Evolutionary conservation across 371 early-diverging fungal species (phyloP), one percentile per base, ranked within the genome.

Genomic region (Vairimorpha ceranae): DNA sequence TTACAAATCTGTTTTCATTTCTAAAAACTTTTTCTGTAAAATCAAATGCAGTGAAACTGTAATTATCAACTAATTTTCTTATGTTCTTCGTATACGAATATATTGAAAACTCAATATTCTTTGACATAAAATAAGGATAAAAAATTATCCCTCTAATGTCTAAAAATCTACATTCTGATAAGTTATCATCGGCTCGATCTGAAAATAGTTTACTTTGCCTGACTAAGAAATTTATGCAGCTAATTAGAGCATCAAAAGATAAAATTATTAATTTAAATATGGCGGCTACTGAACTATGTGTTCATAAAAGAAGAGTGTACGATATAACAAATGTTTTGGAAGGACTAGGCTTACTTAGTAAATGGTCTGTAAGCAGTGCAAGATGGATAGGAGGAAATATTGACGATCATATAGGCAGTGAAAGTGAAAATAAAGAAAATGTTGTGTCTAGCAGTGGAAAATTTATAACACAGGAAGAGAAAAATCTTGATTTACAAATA

Each of bases 271-370:
- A 90, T 77, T 80, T 90, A 54, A 89, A 88, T 67, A 77, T 83
- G 45, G 90, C 90, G 7, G 89, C 90, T 0, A 77, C 77, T 21
- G 83, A 86, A 45, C 86, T 91, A 27, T 83, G 86, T 8, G 90
- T 90, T 21, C 87, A 88, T 75, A 91, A 91, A 78, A 85, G 91
- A 76, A 85, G 91, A 43, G 89, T 91, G 43, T 91, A 91, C 75
- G 91, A 91, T 74, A 90, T 91, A 60, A 90, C 90, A 61, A 90
- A 90, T 76, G 90, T 90, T 14, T 82, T 91, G 45, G 90, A 91
- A 81, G 90, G 90, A 17, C 86, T 91, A 61, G 86, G 86, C 6
- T 82, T 88, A 43, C 86, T 90, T 71, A 88, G 88, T 66, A 91
- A 90, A 76, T 87, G 87, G 78, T 85, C 88, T 36, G 88, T 88